These are phyloP conservation scores for Metarhizium humberi DNA, from an alignment of 2,329 filamentous ascomycete genomes.

Conservation along the genomic window DNA sequence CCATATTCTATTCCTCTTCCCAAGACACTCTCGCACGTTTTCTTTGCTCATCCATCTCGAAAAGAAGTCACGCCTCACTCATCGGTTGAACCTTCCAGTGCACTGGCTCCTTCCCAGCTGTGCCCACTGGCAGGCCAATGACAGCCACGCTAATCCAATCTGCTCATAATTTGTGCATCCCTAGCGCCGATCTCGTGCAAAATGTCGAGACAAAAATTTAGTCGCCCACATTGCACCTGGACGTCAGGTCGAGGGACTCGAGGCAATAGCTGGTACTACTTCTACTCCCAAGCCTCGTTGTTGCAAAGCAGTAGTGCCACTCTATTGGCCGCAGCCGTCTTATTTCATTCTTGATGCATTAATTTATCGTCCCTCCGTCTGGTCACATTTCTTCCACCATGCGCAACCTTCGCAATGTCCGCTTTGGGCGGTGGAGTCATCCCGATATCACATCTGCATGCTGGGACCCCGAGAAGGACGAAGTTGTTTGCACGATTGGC, in stretches of 20 bases:
- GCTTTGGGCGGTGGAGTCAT: constrained; percentile 56
- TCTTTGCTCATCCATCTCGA: too few relatives aligned
- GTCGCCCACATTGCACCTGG: constrained; percentile 3
- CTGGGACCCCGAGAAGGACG: constrained; percentile 76
- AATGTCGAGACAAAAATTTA: constrained; percentile 7
- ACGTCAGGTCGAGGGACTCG: background rate
- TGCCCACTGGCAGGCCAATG: background rate
- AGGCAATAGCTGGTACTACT: background rate
- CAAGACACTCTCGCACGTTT: too few relatives aligned
- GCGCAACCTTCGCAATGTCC: constrained; percentile 80
- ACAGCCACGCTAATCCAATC: background rate
- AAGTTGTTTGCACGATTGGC: constrained; percentile 75
- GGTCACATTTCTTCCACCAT: constrained; percentile 35
- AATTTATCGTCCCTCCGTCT: background rate
- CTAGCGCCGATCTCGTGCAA: constrained; percentile 11
- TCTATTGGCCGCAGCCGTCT: background rate
- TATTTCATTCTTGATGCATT: constrained; percentile 1
- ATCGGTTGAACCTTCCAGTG: too few relatives aligned
- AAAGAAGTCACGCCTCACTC: too few relatives aligned
- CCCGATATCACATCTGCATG: constrained; percentile 63
- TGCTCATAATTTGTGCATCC: constrained; percentile 2
- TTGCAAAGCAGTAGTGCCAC: background rate
- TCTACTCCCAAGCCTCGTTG: background rate
- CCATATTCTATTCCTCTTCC: too few relatives aligned
- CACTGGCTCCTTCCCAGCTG: background rate